Evolutionary conservation across 441 rosid species (phyloP), one percentile per base, ranked within the genome.

Genomic region (Pelargonium cotyledonis): DNA sequence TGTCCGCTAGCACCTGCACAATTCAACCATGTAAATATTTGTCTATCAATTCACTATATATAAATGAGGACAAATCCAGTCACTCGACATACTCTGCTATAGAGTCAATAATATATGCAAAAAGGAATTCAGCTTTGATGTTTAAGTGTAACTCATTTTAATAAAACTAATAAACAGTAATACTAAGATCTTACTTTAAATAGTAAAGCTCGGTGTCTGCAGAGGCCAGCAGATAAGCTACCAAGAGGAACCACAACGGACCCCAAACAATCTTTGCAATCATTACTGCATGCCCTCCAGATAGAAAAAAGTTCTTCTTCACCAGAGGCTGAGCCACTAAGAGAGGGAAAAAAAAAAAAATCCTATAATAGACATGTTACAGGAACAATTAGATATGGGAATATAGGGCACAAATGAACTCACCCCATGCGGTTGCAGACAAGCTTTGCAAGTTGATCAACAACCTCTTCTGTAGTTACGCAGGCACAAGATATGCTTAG

Each of bases 171-270:
- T 72, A 44, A 46, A 23, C 68, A 65, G n/a, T 16, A 46, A 70
- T 65, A 70, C 51, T 67, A 70, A 73, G 72, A 65, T 73, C 85
- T 82, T 85, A 92, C 99, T 84, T 95, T 95, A 83, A 95, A 95
- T 72, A 95, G 83, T 78, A 92, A 81, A 77, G 97, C 86, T 72
- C 99, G 93, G 77, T 95, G 98, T 81, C 97, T 85, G 88, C 99
- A 95, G 71, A 90, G 88, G 77, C 99, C 99, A 81, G 80, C 76
- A 43, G 90, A 88, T 57, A 92, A 87, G 83, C 92, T 92, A 69
- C 99, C 93, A 47, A 95, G 83, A 70, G 99, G 97, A 80, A 92
- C 81, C 70, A 95, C 96, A 62, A 86, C 82, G 65, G 89, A 89
- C 68, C 93, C 90, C 68, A 92, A 81, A 84, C 89, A 73, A 76